Percentiles rank a stretch among this genome's conserved stretches.
Evolutionary conservation across 495 filamentous ascomycete species (phyloP).

Genomic region (Astrothelium subdiscretum): DNA sequence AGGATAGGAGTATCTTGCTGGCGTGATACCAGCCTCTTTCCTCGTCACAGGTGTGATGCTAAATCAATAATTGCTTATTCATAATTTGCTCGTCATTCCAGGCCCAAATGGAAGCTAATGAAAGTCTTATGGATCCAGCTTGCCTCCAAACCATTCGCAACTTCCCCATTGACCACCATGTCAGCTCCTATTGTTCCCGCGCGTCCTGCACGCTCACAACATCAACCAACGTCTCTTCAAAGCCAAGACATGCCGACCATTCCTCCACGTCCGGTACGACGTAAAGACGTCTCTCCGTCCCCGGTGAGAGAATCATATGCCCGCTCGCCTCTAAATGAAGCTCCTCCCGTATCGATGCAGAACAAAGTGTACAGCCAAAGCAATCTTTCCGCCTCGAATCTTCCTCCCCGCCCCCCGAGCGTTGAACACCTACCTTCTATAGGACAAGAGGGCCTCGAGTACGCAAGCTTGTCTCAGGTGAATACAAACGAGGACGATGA

Average conservation of each 20-base stretch:
- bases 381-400: slow-evolving; percentile 32
- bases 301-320: slow-evolving; percentile 68
- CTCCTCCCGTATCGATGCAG: slow-evolving; percentile 35
- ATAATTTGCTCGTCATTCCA: background rate
- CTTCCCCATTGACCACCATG: slow-evolving; percentile 28
- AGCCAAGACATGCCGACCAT: slow-evolving; percentile 38
- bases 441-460: slow-evolving; percentile 84
- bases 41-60: background rate
- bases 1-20: too few species aligned
- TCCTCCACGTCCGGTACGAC: slow-evolving; percentile 63
- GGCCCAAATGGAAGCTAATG: background rate
- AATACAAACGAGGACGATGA: slow-evolving; percentile 21
- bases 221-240: slow-evolving; percentile 25
- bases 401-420: slow-evolving; percentile 56
- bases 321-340: slow-evolving; percentile 75
- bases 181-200: slow-evolving; percentile 49
- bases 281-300: slow-evolving; percentile 63
- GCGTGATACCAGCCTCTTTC: background rate
- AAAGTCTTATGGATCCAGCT: too few species aligned
- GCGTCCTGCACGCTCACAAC: slow-evolving; percentile 40
- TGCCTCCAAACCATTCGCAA: background rate
- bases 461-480: slow-evolving; percentile 45
- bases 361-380: slow-evolving; percentile 30
- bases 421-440: slow-evolving; percentile 64
- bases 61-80: background rate